These are phyloP conservation scores for Phytopythium sindhum DNA, from an alignment of 352 stramenopile species.

Conservation along the genomic window DNA sequence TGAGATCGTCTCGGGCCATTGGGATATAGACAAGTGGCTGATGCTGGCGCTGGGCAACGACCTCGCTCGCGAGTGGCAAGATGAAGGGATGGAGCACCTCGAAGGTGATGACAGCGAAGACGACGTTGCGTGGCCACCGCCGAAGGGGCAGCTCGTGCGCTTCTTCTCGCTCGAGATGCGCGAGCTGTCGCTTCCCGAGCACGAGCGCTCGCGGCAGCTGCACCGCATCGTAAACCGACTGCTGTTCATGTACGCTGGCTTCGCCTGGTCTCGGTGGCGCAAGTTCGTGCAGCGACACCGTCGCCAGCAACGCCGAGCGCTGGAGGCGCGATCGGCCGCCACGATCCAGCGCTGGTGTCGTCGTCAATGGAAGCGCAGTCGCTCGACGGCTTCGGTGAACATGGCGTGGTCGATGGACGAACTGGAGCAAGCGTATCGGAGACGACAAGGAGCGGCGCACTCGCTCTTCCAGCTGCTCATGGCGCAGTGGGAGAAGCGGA, in stretches of 20 bases:
- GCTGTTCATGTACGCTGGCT: constrained; percentile 58
- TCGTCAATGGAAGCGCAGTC: constrained; percentile 14
- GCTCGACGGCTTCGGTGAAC: constrained; percentile 7
- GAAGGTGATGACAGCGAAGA: not conserved
- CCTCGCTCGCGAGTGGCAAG: constrained; percentile 39
- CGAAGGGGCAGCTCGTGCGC: constrained; percentile 19
- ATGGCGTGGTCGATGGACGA: constrained; percentile 28
- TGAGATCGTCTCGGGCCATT: constrained; percentile 27
- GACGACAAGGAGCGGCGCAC: constrained; percentile 33
- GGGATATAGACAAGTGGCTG: constrained; percentile 49
- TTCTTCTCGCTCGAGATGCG: constrained; percentile 49
- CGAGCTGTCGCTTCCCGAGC: constrained; percentile 39
- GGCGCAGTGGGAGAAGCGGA: constrained; percentile 24
- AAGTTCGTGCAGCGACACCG: constrained; percentile 38
- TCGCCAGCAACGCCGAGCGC: constrained; percentile 26
- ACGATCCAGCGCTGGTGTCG: constrained; percentile 47
- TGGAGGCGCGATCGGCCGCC: constrained; percentile 15
- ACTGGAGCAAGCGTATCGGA: constrained; percentile 35
- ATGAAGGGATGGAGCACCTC: constrained; percentile 28
- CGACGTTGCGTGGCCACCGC: not conserved
- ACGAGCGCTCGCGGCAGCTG: constrained; percentile 36
- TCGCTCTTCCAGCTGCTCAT: constrained; percentile 46
- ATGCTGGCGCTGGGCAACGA: not conserved
- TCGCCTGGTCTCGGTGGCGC: constrained; percentile 53
- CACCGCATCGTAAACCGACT: constrained; percentile 49